phyloP scores from a whole-genome alignment of 73 alveolate species.

The Tetrahymena elliotti region DNA sequence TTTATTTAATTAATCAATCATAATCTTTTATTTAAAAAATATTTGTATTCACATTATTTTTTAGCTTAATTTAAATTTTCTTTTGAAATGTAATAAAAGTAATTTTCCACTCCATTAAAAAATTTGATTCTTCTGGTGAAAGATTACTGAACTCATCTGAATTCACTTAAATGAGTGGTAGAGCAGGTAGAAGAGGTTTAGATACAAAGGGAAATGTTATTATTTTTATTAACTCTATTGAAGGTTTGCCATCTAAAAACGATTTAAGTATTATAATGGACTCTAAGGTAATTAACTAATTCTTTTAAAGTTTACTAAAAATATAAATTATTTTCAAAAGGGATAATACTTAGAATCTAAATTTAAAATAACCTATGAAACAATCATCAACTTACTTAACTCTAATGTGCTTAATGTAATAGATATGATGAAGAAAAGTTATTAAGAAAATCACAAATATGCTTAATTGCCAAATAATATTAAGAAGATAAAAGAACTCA shows the following conservation, averaged over 20 bases:
- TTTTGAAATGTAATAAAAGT: conserved; percentile 28
- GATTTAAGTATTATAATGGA: conserved; percentile 52
- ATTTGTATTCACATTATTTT: too few species aligned
- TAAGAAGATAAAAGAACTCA: not conserved
- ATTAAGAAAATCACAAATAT: conserved; percentile 50
- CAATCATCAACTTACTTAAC: conserved; percentile 49
- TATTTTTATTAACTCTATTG: conserved; percentile 46
- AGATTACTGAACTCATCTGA: conserved; percentile 74
- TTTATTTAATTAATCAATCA: too few species aligned
- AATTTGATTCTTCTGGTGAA: conserved; percentile 69
- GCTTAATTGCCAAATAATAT: conserved; percentile 13
- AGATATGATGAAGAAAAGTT: conserved; percentile 48
- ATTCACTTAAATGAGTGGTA: conserved; percentile 97
- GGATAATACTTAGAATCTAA: conserved; percentile 55
- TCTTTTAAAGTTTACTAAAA: not conserved
- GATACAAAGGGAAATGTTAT: conserved; percentile 86
- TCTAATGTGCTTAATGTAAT: conserved; percentile 46
- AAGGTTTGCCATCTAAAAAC: conserved; percentile 16
- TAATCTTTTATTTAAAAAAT: too few species aligned
- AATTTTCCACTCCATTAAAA: conserved; percentile 79
- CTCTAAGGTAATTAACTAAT: not conserved
- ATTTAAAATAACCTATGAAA: conserved; percentile 58
- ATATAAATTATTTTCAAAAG: not conserved
- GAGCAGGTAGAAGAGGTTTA: conserved; percentile 99
- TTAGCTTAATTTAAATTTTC: too few species aligned